A percentile compares a stretch with the other conserved stretches of the same genome.
phyloP scores from a whole-genome alignment of 345 rosid genomes.

The Acer campestre region DNA sequence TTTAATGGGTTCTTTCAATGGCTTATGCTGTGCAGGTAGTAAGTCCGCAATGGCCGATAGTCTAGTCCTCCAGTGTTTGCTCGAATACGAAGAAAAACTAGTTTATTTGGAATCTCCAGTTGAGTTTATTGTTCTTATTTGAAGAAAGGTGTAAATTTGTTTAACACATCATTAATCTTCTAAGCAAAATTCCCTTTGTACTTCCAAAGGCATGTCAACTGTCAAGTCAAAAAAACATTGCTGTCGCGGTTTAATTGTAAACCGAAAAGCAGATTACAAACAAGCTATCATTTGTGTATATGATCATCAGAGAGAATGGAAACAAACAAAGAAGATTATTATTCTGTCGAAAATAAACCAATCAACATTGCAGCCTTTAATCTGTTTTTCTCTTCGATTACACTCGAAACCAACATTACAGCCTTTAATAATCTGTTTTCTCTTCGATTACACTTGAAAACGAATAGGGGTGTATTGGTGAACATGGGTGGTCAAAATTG shows the following conservation, averaged over 20 bases:
- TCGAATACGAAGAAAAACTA: not conserved
- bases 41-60: conserved; percentile 93
- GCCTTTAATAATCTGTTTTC: not conserved
- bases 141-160: not conserved
- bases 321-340: not conserved
- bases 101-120: not conserved
- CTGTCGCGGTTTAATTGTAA: not conserved
- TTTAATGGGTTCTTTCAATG: not conserved
- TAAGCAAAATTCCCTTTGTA: not conserved
- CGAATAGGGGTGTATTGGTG: not conserved
- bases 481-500: conserved; percentile 25
- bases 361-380: not conserved
- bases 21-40: conserved; percentile 71
- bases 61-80: conserved; percentile 26
- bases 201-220: not conserved
- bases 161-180: too few relatives aligned
- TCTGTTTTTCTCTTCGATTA: not conserved
- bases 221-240: too few relatives aligned
- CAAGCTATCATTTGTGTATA: not conserved
- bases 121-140: not conserved
- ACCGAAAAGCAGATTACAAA: not conserved
- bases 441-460: not conserved
- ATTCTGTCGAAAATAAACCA: not conserved
- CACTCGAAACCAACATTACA: too few relatives aligned
- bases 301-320: not conserved